Evolutionary conservation across 1,284 basidiomycete species (phyloP).

Genomic region (Pseudozyma sp.): DNA sequence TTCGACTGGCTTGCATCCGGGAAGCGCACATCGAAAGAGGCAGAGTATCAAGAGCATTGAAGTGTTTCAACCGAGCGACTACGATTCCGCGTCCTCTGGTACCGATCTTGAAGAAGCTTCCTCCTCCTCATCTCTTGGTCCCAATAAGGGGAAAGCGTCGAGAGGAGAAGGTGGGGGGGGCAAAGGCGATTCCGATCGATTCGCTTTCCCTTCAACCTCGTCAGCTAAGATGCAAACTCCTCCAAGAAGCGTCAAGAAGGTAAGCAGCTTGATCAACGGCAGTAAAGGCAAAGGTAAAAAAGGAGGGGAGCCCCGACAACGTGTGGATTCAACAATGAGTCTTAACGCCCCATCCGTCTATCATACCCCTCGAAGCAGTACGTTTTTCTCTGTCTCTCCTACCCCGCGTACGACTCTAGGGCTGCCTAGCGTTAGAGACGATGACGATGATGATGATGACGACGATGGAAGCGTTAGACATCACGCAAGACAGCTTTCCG

Average conservation of each 20-base stretch:
- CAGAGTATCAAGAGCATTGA: conserved; percentile 50
- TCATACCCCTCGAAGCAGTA: conserved; percentile 57
- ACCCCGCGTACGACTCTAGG: conserved; percentile 20
- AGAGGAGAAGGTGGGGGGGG: not conserved
- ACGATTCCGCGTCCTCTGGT: conserved; percentile 7
- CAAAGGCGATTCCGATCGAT: not conserved
- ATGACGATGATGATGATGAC: no score
- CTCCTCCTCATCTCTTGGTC: conserved; percentile 3
- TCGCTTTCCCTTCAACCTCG: conserved; percentile 1
- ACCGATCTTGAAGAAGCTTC: conserved; percentile 3
- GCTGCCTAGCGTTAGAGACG: not conserved
- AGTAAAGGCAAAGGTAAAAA: not conserved
- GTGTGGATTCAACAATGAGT: conserved; percentile 42
- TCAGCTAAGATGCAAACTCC: conserved; percentile 4
- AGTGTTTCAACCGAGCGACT: conserved; percentile 38
- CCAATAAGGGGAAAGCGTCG: conserved; percentile 2
- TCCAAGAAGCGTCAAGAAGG: not conserved
- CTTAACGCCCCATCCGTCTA: conserved; percentile 48
- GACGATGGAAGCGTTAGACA: conserved; percentile 8
- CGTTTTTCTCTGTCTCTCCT: conserved; percentile 43
- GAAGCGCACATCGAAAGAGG: conserved; percentile 28
- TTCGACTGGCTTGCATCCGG: not conserved
- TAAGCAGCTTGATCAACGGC: not conserved
- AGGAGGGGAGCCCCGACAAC: conserved; percentile 11
- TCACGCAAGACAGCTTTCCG: not conserved